Percentiles rank a stretch among this genome's conserved stretches.
Conservation (phyloP, 495 filamentous ascomycete species). For the Diplogelasinospora grovesii region DNA sequence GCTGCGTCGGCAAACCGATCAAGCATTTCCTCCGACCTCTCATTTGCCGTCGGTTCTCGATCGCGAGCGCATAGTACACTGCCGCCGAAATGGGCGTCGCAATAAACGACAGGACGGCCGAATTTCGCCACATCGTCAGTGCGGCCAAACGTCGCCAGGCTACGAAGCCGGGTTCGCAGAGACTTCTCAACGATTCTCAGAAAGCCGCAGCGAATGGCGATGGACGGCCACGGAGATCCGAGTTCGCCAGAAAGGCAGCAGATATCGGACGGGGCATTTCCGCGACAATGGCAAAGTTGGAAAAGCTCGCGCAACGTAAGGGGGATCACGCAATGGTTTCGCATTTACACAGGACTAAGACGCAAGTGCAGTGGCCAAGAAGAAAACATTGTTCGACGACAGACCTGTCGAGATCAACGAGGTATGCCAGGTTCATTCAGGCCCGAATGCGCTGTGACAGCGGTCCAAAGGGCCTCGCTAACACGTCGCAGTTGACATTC, state of each 20-base stretch:
- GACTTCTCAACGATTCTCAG: slow-evolving; percentile 69
- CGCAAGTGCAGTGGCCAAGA: slow-evolving; percentile 81
- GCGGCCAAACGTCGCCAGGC: slow-evolving; percentile 72
- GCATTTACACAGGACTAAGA: too few relatives aligned
- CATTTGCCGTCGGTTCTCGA: neutral
- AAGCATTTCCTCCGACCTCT: neutral
- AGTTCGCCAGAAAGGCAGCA: slow-evolving; percentile 84
- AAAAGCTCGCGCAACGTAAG: slow-evolving; percentile 81
- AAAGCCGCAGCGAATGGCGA: slow-evolving; percentile 60
- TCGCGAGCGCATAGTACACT: neutral
- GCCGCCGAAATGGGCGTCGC: slow-evolving; percentile 49
- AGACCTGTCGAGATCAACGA: slow-evolving; percentile 94
- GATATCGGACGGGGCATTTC: slow-evolving; percentile 88
- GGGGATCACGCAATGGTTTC: too few relatives aligned
- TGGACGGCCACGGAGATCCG: slow-evolving; percentile 50
- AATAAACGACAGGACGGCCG: slow-evolving; percentile 92
- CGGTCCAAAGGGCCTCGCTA: neutral
- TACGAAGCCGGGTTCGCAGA: slow-evolving; percentile 66
- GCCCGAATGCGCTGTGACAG: slow-evolving; percentile 21
- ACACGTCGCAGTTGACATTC: slow-evolving; percentile 29
- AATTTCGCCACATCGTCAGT: slow-evolving; percentile 84
- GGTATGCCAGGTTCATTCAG: slow-evolving; percentile 54
- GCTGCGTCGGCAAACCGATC: too few relatives aligned
- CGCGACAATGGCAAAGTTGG: slow-evolving; percentile 87
- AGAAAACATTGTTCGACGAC: slow-evolving; percentile 96